A percentile compares a stretch with the other conserved stretches of the same genome.
phyloP scores from a whole-genome alignment of 2,329 filamentous ascomycete genomes.

The Xylariaceae sp. region DNA sequence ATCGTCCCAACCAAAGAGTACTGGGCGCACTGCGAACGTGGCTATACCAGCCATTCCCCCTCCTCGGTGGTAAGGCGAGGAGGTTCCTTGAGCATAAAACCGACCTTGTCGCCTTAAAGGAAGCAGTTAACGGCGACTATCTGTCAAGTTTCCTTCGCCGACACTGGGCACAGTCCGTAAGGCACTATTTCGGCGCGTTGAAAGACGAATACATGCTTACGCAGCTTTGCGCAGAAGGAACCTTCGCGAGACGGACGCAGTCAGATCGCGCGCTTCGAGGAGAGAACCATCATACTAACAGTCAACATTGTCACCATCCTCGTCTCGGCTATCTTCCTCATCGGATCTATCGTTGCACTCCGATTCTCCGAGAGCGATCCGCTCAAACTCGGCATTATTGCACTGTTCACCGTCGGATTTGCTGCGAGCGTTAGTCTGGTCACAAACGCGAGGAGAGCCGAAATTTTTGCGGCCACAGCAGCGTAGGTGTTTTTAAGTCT shows the following conservation, averaged over 20 bases:
- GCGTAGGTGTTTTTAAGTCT: conserved; percentile 26
- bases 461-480: conserved; percentile 29
- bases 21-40: conserved; percentile 3
- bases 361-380: conserved; percentile 18
- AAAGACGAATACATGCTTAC: background rate
- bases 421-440: conserved; percentile 24
- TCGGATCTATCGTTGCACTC: conserved; percentile 10
- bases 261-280: conserved; percentile 11
- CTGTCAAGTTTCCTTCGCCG: conserved; percentile 12
- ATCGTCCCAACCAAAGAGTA: conserved; percentile 7
- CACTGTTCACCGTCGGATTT: conserved; percentile 25
- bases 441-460: conserved; percentile 26
- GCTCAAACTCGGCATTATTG: conserved; percentile 34
- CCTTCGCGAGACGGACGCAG: background rate
- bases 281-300: conserved; percentile 4
- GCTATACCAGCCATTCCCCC: conserved; percentile 2
- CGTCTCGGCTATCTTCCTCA: conserved; percentile 11
- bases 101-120: conserved; percentile 9
- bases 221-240: background rate
- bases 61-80: conserved; percentile 8
- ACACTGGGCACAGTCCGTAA: background rate
- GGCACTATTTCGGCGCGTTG: background rate
- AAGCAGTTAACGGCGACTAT: background rate
- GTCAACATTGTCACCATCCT: conserved; percentile 7
- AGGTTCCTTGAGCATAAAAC: conserved; percentile 4